Percentiles rank a stretch among this genome's conserved stretches.
These are phyloP conservation scores for Rubia tinctorum DNA, from an alignment of 305 asterid species.

Conservation along the genomic window DNA sequence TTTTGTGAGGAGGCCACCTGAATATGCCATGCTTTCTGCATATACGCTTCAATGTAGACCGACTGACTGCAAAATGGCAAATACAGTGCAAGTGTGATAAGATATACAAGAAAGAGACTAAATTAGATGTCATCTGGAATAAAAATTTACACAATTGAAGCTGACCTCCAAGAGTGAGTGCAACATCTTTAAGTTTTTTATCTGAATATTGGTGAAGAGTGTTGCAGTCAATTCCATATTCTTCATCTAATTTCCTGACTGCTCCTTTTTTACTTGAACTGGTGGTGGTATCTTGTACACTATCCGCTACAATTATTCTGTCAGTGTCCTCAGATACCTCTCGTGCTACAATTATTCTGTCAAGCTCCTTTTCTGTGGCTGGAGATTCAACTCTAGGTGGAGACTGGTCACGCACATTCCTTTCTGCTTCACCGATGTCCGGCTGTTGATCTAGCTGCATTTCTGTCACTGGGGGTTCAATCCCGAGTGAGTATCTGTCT, in stretches of 20 bases:
- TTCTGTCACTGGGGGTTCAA: background rate
- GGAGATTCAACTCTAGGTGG: background rate
- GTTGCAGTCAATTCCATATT: background rate
- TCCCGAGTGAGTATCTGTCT: background rate
- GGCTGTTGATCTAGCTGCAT: background rate
- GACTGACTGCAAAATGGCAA: conserved; percentile 20
- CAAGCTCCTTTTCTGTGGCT: background rate
- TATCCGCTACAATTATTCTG: background rate
- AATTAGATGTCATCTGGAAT: too few species aligned
- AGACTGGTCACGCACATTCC: background rate
- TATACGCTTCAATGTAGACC: conserved; percentile 25
- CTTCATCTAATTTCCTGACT: background rate
- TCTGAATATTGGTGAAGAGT: conserved; percentile 1
- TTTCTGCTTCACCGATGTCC: background rate
- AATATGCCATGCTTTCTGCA: conserved; percentile 24
- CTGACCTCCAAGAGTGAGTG: background rate
- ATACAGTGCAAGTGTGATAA: too few species aligned
- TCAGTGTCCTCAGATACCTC: background rate
- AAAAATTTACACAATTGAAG: background rate
- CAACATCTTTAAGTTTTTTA: background rate
- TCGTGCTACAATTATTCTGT: background rate
- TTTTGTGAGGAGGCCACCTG: conserved; percentile 23
- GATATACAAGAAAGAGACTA: too few species aligned
- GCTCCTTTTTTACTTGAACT: background rate
- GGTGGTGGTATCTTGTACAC: background rate